Evolutionary conservation across 257 asterid genomes (phyloP), one percentile per base, ranked within the genome.

Genomic region (Fraxinus americana): DNA sequence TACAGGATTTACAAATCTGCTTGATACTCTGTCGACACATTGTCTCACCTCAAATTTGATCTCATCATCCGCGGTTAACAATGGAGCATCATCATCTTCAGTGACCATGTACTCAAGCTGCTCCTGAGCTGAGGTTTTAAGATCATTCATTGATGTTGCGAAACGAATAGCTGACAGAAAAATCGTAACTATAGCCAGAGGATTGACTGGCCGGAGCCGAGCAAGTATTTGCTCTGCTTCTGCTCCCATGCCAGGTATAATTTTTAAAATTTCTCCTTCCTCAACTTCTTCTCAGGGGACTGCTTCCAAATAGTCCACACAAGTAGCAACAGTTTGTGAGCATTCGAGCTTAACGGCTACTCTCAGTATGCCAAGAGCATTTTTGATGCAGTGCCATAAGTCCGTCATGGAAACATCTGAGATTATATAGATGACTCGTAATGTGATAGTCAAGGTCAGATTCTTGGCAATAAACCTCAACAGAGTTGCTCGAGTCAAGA

Each of bases 241-340:
- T 48, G 96, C 68, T 36, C 97, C 97, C 97, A 92, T 81, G 79
- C 75, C 35, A 0, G 98, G 99, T 69, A 93, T 82, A 19, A 82
- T 81, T 83, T 88, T 89, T 76, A 93, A 80, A n/a, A 94, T 89
- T 80, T 94, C 97, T 61, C 93, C 99, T 71, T 95, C 98, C 81
- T 93, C 98, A 0, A 94, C 77, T 83, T 95, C 99, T 81, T 93
- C 98, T 97, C 99, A 95, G 5, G 97, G 97, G 66, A 91, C 94
- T 3, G 98, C 97, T 89, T 95, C 99, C 88, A 95, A 80, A 81
- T 88, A 95, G 74, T 77, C 86, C 5, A 88, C 95, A 82, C 98
- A 95, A 1, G 88, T 79, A 10, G 93, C 77, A 70, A 88, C 83
- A 75, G 93, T 85, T 72, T 87, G 82, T 14, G 97, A 93, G 93